Percentiles rank a stretch among this genome's conserved stretches.
These are phyloP conservation scores for Claviceps arundinis DNA, from an alignment of 2,329 filamentous ascomycete species.

Conservation along the genomic window DNA sequence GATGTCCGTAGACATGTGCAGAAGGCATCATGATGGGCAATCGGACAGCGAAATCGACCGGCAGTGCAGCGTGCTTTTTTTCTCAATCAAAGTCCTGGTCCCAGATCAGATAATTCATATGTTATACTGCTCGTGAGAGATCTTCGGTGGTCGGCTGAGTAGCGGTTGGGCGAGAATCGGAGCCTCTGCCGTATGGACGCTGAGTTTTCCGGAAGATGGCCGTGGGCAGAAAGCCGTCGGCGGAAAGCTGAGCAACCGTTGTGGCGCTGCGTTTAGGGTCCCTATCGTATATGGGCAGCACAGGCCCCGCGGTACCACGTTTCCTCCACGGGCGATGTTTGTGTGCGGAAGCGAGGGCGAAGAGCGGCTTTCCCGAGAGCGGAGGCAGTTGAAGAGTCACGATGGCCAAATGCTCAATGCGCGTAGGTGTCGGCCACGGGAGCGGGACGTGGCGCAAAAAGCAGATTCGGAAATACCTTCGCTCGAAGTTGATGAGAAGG, in stretches of 20 bases:
- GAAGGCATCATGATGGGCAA: conserved; percentile 44
- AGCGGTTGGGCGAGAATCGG: neutral
- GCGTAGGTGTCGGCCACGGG: neutral
- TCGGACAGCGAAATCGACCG: neutral
- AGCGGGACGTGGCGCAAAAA: neutral
- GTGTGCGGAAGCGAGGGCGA: neutral
- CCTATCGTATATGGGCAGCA: neutral
- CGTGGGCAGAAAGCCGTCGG: neutral
- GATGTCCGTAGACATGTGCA: conserved; percentile 53
- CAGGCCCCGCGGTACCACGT: neutral
- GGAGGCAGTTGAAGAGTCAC: neutral
- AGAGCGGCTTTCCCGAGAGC: neutral
- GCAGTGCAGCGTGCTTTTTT: neutral
- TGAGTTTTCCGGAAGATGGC: neutral
- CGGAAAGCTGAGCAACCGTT: neutral
- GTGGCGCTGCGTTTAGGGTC: neutral
- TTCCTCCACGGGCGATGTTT: neutral
- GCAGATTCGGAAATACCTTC: neutral
- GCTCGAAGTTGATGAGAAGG: neutral
- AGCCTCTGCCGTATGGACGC: neutral
- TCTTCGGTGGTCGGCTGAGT: neutral
- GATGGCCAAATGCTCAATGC: neutral
- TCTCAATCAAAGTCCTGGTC: neutral
- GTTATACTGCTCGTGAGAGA: neutral
- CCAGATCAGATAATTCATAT: neutral